phyloP scores from a whole-genome alignment of 495 filamentous ascomycete genomes.

The Aspergillus leporis region DNA sequence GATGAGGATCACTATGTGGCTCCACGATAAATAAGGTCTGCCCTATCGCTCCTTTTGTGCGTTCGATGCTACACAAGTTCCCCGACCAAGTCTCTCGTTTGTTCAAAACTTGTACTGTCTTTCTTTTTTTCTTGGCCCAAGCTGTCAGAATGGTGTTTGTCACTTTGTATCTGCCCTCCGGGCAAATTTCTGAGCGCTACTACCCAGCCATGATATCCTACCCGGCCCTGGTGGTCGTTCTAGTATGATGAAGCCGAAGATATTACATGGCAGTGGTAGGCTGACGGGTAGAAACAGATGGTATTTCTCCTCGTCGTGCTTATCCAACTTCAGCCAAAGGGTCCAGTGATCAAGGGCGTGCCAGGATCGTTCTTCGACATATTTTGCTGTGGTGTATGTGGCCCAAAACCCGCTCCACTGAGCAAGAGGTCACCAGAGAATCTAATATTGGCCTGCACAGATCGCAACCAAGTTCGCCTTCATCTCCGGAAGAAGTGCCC shows the following conservation, averaged over 20 bases:
- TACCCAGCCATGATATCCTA: slow-evolving; percentile 9
- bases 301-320: slow-evolving; percentile 17
- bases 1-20: background rate
- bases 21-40: background rate
- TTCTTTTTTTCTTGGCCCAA: background rate
- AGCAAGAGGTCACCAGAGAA: background rate
- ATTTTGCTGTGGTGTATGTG: slow-evolving; percentile 23
- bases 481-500: slow-evolving; percentile 22
- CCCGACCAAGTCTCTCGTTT: background rate
- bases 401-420: background rate
- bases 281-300: slow-evolving; percentile 13
- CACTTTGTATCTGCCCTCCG: slow-evolving; percentile 18
- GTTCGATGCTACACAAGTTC: background rate
- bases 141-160: slow-evolving; percentile 17
- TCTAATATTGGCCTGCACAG: slow-evolving; percentile 6
- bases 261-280: background rate
- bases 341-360: slow-evolving; percentile 21
- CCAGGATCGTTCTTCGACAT: slow-evolving; percentile 16
- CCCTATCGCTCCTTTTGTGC: background rate
- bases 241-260: slow-evolving; percentile 12
- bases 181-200: slow-evolving; percentile 11
- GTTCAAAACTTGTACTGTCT: background rate
- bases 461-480: slow-evolving; percentile 24
- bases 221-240: slow-evolving; percentile 15
- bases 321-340: slow-evolving; percentile 18